Evolutionary conservation across 495 filamentous ascomycete genomes (phyloP).

Genomic region (Tuber borchii): DNA sequence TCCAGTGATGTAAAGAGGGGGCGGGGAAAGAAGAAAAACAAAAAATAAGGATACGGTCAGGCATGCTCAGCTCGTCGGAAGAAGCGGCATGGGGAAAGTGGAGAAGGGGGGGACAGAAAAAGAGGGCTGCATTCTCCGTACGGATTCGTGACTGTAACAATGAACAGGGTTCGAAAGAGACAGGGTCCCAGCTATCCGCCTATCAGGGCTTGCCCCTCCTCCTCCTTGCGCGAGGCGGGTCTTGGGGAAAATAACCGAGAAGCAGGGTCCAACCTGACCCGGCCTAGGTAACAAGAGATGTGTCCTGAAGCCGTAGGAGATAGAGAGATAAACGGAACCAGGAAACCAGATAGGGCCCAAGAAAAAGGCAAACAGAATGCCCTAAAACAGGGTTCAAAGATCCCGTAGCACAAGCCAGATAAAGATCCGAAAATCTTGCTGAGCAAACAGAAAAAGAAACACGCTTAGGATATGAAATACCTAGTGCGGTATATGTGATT

Average conservation of each 20-base stretch:
- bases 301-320: neutral
- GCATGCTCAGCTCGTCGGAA: conserved; percentile 1
- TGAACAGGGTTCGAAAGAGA: neutral
- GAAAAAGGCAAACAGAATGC: conserved; percentile 3
- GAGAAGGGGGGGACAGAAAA: neutral
- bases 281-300: conserved; percentile 22
- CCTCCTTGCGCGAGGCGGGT: neutral
- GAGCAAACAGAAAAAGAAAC: neutral
- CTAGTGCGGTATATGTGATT: neutral
- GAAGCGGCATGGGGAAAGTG: neutral
- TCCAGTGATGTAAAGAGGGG: neutral
- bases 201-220: neutral
- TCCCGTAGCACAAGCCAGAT: conserved; percentile 12
- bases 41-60: conserved; percentile 13
- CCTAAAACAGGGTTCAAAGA: conserved; percentile 3
- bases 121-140: neutral
- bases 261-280: conserved; percentile 12
- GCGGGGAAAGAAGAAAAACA: conserved; percentile 42
- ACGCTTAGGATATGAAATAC: conserved; percentile 7
- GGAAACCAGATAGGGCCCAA: conserved; percentile 5
- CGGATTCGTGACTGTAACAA: neutral
- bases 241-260: conserved; percentile 8
- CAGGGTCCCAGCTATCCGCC: neutral
- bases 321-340: conserved; percentile 9
- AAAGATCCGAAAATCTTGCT: neutral